Base-by-base conservation (phyloP, 2,329 filamentous ascomycete species). In the Aureobasidium sp. region DNA sequence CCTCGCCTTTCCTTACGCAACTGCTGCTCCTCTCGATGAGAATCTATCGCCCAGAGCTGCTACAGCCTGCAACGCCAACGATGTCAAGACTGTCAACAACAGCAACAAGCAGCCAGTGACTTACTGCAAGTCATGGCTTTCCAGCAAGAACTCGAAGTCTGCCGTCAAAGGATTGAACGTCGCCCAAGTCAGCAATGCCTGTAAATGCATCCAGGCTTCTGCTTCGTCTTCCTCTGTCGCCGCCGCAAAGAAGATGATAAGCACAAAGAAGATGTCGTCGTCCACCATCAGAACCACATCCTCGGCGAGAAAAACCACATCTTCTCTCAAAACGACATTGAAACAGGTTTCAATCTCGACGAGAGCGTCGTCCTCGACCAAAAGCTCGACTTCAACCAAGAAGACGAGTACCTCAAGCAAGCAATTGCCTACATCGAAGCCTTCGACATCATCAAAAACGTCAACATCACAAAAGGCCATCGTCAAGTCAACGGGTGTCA, bases 81-180 rank as follows among this genome's bases (percentile, higher is more conserved):
- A 60, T 21, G 13, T 60, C 16, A 60, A 50, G 45, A 52, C 57
- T 11, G 36, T 60, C 0, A 52, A 52, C 16, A 45, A 39, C 37
- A 60, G 45, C 29, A 42, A 50, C 57, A 60, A 60, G 36, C 57
- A 60, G 30, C 57, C 57, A 8, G 37, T 50, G 5, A 11, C 36
- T n/a, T 60, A 50, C 47, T 60, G 57, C 57, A 60, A 60, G 25
- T 60, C 57, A 60, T 60, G 57, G 57, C 57, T 60, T 8, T 16
- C 47, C 10, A 60, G 4, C 47, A 60, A 60, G 10, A 36, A 52
- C 9, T 36, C 32, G 9, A 60, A 50, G 37, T 60, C 57, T 21
- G 52, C 47, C 11, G 47, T 52, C 36, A 60, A 60, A 37, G 57
- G 37, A 15, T 15, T 60, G 25, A 32, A 5, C n/a, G 57, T 52